Evolutionary conservation across 306 rosid genomes (phyloP), one percentile per base, ranked within the genome.

Genomic region (Pachyrhizus erosus): DNA sequence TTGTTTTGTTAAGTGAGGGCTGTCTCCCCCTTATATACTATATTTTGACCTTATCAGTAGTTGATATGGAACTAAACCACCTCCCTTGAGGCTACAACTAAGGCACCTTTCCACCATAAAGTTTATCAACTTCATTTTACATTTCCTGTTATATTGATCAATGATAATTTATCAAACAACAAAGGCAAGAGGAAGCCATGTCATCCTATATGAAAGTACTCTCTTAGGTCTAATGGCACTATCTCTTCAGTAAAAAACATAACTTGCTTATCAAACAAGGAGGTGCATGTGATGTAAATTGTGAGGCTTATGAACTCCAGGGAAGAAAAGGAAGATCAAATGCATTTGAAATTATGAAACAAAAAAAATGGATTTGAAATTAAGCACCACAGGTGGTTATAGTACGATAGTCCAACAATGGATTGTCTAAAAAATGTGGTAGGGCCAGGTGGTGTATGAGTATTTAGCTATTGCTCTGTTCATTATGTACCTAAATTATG

Each of bases 251-350:
- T 60, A 23, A n/a, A 40, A 46, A 40, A 10, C 64, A 64, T 18
- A 17, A 27, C 31, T n/a, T 17, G 20, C 80, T 26, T 62, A 48
- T 58, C 27, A 9, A 10, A 17, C 15, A 55, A 75, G 79, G 54
- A 21, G 24, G 21, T 21, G 54, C 79, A 20, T 18, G 49, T 73
- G 20, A 75, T 55, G 68, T 21, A 34, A 7, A 33, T 37, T 9
- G 18, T 34, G 43, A 27, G 26, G 37, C 49, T 65, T 20, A 75
- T 40, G 62, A 76, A 75, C 69, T 66, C 39, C 4, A 27, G 13
- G 42, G 57, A 66, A 75, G 48, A 51, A 73, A 62, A 81, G 74
- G 61, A 72, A 12, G 43, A 73, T 33, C 27, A 73, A 65, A 40
- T 65, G 39, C n/a, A 64, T 18, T 29, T 64, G 69, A 73, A 62